phyloP scores from a whole-genome alignment of 2,329 filamentous ascomycete species.

The Alternaria triticimaculans region DNA sequence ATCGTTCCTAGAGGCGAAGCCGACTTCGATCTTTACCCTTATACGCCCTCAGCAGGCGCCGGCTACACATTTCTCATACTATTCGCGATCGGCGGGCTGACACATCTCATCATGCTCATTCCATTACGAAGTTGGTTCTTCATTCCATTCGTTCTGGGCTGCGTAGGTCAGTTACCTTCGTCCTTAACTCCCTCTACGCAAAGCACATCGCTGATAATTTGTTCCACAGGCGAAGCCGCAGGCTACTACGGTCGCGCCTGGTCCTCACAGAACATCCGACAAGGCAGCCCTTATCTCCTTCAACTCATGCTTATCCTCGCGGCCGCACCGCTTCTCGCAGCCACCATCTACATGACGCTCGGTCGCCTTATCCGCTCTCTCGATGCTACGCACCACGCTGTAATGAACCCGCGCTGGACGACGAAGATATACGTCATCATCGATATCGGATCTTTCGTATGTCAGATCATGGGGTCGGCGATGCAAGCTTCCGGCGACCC shows the following conservation, averaged over 20 bases:
- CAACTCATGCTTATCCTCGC: constrained; percentile 55
- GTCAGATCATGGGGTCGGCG: constrained; percentile 26
- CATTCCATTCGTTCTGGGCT: constrained; percentile 60
- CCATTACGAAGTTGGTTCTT: constrained; percentile 53
- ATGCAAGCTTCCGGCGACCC: constrained; percentile 22
- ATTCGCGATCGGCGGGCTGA: constrained; percentile 16
- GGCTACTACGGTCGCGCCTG: constrained; percentile 26
- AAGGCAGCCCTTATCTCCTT: constrained; percentile 48
- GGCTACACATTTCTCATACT: constrained; percentile 21
- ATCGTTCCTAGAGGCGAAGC: constrained; percentile 10
- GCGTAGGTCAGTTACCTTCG: constrained; percentile 51
- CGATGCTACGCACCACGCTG: constrained; percentile 46
- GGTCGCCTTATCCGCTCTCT: constrained; percentile 52
- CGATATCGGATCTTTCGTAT: constrained; percentile 28
- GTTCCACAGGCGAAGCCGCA: constrained; percentile 21
- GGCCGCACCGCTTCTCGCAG: constrained; percentile 58
- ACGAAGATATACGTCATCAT: constrained; percentile 29
- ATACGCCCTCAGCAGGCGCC: constrained; percentile 18
- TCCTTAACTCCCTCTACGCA: neutral
- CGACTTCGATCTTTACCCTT: constrained; percentile 25
- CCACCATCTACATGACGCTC: constrained; percentile 58
- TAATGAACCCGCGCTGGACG: constrained; percentile 47
- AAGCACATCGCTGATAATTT: neutral
- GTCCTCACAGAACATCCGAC: constrained; percentile 18
- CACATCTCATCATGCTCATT: constrained; percentile 15